These are phyloP conservation scores for Boletellus dicymbophilus DNA, from an alignment of 1,284 basidiomycete genomes.

Conservation along the genomic window DNA sequence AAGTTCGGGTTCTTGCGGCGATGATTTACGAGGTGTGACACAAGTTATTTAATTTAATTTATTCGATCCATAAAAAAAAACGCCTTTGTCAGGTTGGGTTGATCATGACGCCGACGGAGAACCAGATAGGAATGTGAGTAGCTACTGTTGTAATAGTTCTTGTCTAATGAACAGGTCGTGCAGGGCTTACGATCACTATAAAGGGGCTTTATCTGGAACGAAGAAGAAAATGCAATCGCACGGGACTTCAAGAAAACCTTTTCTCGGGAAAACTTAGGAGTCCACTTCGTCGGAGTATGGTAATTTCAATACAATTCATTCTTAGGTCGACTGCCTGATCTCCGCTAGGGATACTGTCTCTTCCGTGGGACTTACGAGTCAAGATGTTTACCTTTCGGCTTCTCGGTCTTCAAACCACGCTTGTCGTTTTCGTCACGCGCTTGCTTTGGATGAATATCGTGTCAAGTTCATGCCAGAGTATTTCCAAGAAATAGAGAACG, in stretches of 20 bases:
- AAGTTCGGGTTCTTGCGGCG: slow-evolving; percentile 41
- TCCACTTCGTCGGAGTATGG: slow-evolving; percentile 46
- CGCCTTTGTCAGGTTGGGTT: not conserved
- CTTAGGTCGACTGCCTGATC: not conserved
- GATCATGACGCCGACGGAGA: not conserved
- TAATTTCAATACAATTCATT: slow-evolving; percentile 8
- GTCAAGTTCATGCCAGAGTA: slow-evolving; percentile 44
- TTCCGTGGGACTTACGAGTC: slow-evolving; percentile 32
- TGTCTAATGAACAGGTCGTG: not conserved
- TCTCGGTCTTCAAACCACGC: slow-evolving; percentile 20
- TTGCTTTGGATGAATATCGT: slow-evolving; percentile 40
- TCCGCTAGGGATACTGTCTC: too few species aligned
- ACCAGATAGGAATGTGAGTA: slow-evolving; percentile 15
- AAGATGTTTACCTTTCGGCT: slow-evolving; percentile 25
- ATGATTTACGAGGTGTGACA: slow-evolving; percentile 42
- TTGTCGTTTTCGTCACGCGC: slow-evolving; percentile 40
- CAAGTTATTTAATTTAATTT: not conserved
- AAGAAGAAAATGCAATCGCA: slow-evolving; percentile 12
- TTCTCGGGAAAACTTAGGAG: slow-evolving; percentile 26
- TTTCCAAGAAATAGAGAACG: slow-evolving; percentile 21
- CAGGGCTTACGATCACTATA: slow-evolving; percentile 42
- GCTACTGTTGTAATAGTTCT: not conserved
- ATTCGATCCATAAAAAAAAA: not conserved
- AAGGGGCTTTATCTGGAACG: slow-evolving; percentile 11
- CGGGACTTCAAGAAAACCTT: slow-evolving; percentile 38